Conservation (phyloP, 768 basidiomycete genomes). For the Tylopilus sp. region DNA sequence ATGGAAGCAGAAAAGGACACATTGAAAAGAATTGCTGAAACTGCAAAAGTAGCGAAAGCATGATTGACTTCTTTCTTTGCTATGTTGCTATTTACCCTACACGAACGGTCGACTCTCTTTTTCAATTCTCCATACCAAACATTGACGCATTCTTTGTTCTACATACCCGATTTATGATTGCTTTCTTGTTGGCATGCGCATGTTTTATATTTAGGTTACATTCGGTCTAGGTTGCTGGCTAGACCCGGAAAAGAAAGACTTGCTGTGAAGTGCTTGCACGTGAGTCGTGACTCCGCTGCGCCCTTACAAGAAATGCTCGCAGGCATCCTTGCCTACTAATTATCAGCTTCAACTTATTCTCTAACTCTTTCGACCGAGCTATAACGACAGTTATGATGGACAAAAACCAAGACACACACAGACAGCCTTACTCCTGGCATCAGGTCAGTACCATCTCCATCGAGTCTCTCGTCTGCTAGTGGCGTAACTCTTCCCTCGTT, state of each 20-base stretch:
- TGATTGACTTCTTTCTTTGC: slow-evolving; percentile 10
- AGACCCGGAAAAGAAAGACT: background rate
- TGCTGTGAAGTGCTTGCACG: slow-evolving; percentile 17
- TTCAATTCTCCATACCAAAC: slow-evolving; percentile 7
- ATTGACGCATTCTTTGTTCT: slow-evolving; percentile 14
- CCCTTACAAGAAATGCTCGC: slow-evolving; percentile 15
- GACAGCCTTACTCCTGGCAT: slow-evolving; percentile 75
- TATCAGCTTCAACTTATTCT: slow-evolving; percentile 7
- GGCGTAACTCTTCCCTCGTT: slow-evolving; percentile 16
- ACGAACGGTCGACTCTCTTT: slow-evolving; percentile 10
- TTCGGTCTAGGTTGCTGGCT: background rate
- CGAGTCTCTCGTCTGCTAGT: slow-evolving; percentile 6
- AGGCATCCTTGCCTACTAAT: slow-evolving; percentile 5
- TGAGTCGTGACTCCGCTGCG: slow-evolving; percentile 37
- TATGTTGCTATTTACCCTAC: slow-evolving; percentile 12
- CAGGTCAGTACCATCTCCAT: slow-evolving; percentile 52
- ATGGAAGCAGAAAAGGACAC: slow-evolving; percentile 82
- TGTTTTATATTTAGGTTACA: slow-evolving; percentile 18
- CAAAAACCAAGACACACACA: slow-evolving; percentile 27
- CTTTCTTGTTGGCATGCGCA: slow-evolving; percentile 25
- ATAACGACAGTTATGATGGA: slow-evolving; percentile 19
- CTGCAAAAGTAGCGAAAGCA: slow-evolving; percentile 33
- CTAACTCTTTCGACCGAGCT: slow-evolving; percentile 12
- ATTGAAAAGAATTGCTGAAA: slow-evolving; percentile 68
- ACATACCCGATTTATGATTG: slow-evolving; percentile 26